Base-by-base conservation (phyloP, 805 yeast species). In the Blastobotrys parvus region DNA sequence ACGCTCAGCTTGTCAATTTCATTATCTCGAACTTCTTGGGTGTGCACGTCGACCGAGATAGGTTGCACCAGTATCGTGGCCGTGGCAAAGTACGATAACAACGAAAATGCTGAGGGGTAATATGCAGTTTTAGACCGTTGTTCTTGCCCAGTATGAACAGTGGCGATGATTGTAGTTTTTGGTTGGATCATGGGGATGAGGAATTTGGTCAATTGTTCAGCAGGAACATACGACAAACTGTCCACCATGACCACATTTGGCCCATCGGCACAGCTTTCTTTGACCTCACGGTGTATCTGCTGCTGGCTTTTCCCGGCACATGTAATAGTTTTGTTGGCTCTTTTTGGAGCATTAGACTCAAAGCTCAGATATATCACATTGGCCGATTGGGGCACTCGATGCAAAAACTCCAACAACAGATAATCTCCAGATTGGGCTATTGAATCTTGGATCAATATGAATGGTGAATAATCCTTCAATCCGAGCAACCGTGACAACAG, bases 391-490 rank as follows among this genome's bases (percentile, higher is more conserved):
- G 63, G 60, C 31, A 55, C 53, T 50, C 71, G 67, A 49, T 68
- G 60, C 2, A 71, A 60, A 38, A 88, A 68, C 56, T 87, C 96
- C 21, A 63, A 56, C 1, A 84, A 55, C 10, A 89, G 60, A 37
- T 65, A 54, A 23, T 63, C 52, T 0, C 87, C 76, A 0, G 92
- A 75, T 59, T 89, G 96, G 0, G 72, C 66, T 7, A 87, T 61
- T 1, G 83, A 71, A 58, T 92, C 97, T 6, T 75, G 56, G 3
- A 82, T 67, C 3, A 90, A 67, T 2, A 86, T 60, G 43, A 90
- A 74, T 0, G 95, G 94, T 0, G 90, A 74, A 18, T 62, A 61
- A 54, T 92, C 97, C 50, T 80, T 83, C 41, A 85, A 63, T 2
- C 78, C 62, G 2, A 92, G 60, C 4, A 86, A 65, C 45, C 97